These are phyloP conservation scores for Malassezia equina DNA, from an alignment of 1,284 basidiomycete genomes.

Conservation along the genomic window DNA sequence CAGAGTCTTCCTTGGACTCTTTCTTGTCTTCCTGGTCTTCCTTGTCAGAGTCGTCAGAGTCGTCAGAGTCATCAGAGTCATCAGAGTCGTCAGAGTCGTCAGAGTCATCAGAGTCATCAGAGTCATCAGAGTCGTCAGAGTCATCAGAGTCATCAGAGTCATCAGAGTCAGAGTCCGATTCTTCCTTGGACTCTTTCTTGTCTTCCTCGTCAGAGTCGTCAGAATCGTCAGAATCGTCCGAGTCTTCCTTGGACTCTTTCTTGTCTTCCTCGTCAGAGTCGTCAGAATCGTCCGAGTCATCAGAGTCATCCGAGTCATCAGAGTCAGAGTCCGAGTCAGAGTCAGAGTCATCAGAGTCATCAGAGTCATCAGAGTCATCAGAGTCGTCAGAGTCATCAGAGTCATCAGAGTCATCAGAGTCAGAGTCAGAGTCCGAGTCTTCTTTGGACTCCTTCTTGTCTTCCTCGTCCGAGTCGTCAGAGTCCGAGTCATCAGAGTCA, in stretches of 20 bases:
- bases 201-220: slow-evolving; percentile 20
- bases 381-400: slow-evolving; percentile 9
- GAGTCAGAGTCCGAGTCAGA: slow-evolving; percentile 18
- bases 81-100: slow-evolving; percentile 1
- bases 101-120: slow-evolving; percentile 1
- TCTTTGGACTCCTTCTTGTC: not conserved
- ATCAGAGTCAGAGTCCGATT: slow-evolving; percentile 17
- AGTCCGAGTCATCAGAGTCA: slow-evolving; percentile 19
- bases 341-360: slow-evolving; percentile 15
- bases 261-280: too few relatives aligned
- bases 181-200: slow-evolving; percentile 20
- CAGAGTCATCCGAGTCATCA: too few relatives aligned
- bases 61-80: slow-evolving; percentile 3
- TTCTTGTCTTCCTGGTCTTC: not conserved
- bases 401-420: slow-evolving; percentile 3
- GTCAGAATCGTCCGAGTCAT: too few relatives aligned
- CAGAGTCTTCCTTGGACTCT: not conserved
- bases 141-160: not conserved
- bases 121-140: not conserved
- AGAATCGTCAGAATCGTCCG: not conserved
- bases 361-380: slow-evolving; percentile 15
- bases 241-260: too few relatives aligned
- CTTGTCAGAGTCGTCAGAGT: not conserved
- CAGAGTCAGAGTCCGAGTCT: slow-evolving; percentile 10
- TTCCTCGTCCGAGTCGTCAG: not conserved